Base-by-base conservation (phyloP, 176 grass and related monocot genomes). In the Lolium rigidum region DNA sequence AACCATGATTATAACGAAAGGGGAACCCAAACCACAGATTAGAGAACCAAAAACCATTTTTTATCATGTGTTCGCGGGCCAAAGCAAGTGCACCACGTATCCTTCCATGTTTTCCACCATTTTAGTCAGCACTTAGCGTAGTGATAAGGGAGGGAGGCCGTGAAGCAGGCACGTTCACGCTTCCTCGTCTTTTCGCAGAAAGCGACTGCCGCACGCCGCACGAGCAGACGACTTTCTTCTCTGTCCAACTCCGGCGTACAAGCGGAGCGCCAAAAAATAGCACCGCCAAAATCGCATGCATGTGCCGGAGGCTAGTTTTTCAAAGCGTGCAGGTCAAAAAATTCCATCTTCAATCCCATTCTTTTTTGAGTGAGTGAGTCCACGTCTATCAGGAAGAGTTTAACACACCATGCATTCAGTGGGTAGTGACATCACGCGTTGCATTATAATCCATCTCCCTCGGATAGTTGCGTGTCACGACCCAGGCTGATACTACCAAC, bases 151-250 rank as follows among this genome's bases (percentile, higher is more conserved):
- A 28, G 26, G 26, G 26, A 28, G 26, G 26, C 26, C 26, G 26
- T 28, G 26, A 28, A 28, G 26, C 26, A 28, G 26, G 44, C 44
- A 46, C 44, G 44, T 46, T 1, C 8, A 46, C 44, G 44, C 44
- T 46, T 46, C 7, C 44, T 28, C 26, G 26, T 28, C 44, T 46
- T 59, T n/a, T 9, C 25, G 6, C 14, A 6, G 43, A 60, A 69
- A 66, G 16, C n/a, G 57, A 82, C 35, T 13, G 38, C 8, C 46
- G 74, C 87, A 63, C 74, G 81, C 87, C 74, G 81, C 87, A 54
- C 74, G 54, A 54, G 81, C 55, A 11, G 28, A 11, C 18, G 87
- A 88, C 81, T 88, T 88, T 38, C 5, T 9, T 13, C 9, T 0
- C 18, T 9, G 3, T 5, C 26, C 26, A 28, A 28, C 26, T 28